Base-by-base conservation (phyloP, 305 asterid species). In the Ajuga reptans region DNA sequence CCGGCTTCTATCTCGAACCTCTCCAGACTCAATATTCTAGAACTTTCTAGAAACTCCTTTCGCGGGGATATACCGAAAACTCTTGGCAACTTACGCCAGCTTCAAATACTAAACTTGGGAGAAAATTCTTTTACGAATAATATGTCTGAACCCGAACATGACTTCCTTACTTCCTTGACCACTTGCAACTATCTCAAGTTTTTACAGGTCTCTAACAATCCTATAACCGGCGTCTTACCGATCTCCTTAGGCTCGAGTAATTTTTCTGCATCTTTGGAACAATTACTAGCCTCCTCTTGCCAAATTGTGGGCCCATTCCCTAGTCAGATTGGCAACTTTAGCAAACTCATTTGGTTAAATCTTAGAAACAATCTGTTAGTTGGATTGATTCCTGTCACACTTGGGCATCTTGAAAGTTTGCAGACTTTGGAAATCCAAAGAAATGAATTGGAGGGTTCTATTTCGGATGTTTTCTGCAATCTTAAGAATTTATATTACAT, bases 61-160 rank as follows among this genome's bases (percentile, higher is more conserved):
- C 42, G 12, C n/a, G 81, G 81, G 16, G 15, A 12, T 5, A 49
- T 77, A 77, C 81, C 81, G 0, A 46, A 4, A 27, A 50, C 11
- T 42, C 68, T 76, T 10, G 77, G 74, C 9, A 72, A 77, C 49
- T 49, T 72, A 5, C 55, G 5, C 1, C 18, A 36, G 0, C 74
- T 73, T 0, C 31, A 43, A 2, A 0, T 0, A 0, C 43, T 73
- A 6, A 3, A 0, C 0, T 6, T 78, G 5, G 14, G 1, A 0
- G 0, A 0, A 0, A 78, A 73, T 54, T 12, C 24, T 4, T 39
- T 78, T 29, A 50, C 71, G 2, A 73, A 73, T 8, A 16, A 73
- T 41, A 3, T 70, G 2, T 68, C 82, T 4, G 4, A 6, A 9
- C 67, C 58, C 0, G 67, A 29, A 7, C 68, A 70, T 52, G 73